These are phyloP conservation scores for Lachnellula arida DNA, from an alignment of 2,329 filamentous ascomycete species.

Conservation along the genomic window DNA sequence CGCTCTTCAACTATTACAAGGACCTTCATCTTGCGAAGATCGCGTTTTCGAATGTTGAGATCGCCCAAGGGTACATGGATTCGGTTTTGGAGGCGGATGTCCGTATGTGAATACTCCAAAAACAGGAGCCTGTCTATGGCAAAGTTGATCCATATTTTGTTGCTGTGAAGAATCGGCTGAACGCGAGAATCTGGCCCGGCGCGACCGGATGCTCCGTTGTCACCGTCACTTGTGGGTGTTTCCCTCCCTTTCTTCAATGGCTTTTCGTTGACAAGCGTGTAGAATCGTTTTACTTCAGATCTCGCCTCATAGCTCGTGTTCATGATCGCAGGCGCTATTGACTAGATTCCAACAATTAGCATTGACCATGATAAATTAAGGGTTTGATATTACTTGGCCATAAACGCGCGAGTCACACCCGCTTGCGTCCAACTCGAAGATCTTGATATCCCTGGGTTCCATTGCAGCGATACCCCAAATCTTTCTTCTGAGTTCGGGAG, in stretches of 20 bases:
- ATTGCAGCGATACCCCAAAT: not conserved
- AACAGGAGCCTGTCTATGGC: not conserved
- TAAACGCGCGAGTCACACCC: not conserved
- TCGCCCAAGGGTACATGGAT: not conserved
- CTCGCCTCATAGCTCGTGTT: not conserved
- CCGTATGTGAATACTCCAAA: too few relatives aligned
- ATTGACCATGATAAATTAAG: not conserved
- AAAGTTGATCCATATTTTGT: not conserved
- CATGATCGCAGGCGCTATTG: not conserved
- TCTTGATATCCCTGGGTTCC: not conserved
- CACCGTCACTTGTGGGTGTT: not conserved
- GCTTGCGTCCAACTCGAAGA: not conserved
- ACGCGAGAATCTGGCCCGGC: not conserved
- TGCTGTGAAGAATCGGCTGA: not conserved
- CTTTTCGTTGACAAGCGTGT: not conserved
- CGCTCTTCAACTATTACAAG: not conserved
- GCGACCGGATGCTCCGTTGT: not conserved
- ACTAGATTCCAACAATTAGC: not conserved
- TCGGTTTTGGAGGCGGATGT: not conserved
- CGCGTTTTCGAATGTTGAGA: not conserved
- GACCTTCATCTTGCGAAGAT: not conserved
- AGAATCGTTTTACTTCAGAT: not conserved
- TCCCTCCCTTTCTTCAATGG: not conserved
- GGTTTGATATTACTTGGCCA: not conserved
- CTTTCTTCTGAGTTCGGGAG: not conserved